Conservation (phyloP, 192 early-diverging fungal genomes). For the Thamnidium elegans region DNA sequence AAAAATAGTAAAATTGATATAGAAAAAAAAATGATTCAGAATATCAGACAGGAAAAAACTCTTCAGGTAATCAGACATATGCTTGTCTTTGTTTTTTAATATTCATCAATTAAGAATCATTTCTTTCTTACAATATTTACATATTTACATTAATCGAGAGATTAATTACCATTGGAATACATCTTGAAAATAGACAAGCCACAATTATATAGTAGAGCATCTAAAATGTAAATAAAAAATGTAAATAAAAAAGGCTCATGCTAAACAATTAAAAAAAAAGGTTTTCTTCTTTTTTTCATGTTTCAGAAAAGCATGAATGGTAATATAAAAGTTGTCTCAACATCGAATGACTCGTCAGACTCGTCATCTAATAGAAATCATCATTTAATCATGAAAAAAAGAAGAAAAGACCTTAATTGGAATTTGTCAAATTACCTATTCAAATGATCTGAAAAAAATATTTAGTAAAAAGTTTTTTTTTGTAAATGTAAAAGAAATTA, state of each 20-base stretch:
- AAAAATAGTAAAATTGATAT: background rate
- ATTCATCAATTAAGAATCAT: slow-evolving; percentile 38
- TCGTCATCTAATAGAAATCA: slow-evolving; percentile 74
- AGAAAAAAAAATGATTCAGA: slow-evolving; percentile 4
- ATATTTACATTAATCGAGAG: background rate
- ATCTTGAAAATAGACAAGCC: too few relatives aligned
- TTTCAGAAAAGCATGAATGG: slow-evolving; percentile 73
- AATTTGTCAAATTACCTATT: background rate
- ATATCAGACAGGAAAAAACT: slow-evolving; percentile 44
- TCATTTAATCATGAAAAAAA: slow-evolving; percentile 42
- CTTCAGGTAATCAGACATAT: slow-evolving; percentile 56
- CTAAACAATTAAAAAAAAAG: slow-evolving; percentile 2
- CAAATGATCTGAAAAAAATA: background rate
- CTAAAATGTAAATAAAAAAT: background rate
- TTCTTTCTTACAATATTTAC: background rate
- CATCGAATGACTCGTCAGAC: slow-evolving; percentile 75
- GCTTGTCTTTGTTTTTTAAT: slow-evolving; percentile 54
- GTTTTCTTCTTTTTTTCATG: slow-evolving; percentile 11
- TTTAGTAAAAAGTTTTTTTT: background rate
- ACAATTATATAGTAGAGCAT: too few relatives aligned
- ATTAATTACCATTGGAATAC: too few relatives aligned
- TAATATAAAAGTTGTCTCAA: slow-evolving; percentile 65
- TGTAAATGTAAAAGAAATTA: background rate
- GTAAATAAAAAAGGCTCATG: background rate
- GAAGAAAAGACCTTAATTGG: background rate